phyloP scores from a whole-genome alignment of 2,329 filamentous ascomycete species.

The Sporothrix phasma region DNA sequence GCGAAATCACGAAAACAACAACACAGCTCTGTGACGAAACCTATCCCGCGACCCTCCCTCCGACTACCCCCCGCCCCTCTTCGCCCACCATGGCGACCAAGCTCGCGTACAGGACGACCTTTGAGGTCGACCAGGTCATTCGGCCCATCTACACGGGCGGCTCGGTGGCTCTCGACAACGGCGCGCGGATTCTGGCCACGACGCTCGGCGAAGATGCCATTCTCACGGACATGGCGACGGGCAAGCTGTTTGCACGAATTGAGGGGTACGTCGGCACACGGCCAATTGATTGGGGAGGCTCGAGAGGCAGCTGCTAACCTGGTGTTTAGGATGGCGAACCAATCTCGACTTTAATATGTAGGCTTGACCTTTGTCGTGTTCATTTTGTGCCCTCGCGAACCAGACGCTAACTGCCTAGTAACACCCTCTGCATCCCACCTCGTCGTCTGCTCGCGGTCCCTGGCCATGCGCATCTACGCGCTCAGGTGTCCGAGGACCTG shows the following conservation, averaged over 20 bases:
- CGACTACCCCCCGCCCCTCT: not conserved
- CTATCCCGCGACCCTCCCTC: not conserved
- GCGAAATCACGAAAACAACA: not conserved
- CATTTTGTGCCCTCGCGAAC: not conserved
- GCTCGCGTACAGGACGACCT: constrained; percentile 70
- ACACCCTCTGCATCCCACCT: constrained; percentile 83
- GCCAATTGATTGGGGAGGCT: not conserved
- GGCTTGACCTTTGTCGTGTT: not conserved
- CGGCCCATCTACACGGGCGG: constrained; percentile 93
- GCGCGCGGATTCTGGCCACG: constrained; percentile 73
- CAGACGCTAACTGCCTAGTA: constrained; percentile 39
- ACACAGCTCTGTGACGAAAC: not conserved
- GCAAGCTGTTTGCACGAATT: constrained; percentile 70
- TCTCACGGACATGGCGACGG: constrained; percentile 74
- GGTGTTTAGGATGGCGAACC: constrained; percentile 60
- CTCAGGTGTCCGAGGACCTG: constrained; percentile 51
- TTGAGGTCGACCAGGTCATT: constrained; percentile 72
- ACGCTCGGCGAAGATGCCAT: constrained; percentile 88
- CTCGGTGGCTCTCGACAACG: constrained; percentile 70
- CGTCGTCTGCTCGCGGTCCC: constrained; percentile 84
- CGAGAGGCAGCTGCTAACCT: constrained; percentile 19
- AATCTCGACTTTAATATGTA: constrained; percentile 56
- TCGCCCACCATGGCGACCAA: constrained; percentile 46
- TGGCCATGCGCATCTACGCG: constrained; percentile 86
- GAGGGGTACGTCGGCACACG: constrained; percentile 62